Evolutionary conservation across 192 early-diverging fungal genomes (phyloP).

Genomic region (Geranomyces michiganensis): DNA sequence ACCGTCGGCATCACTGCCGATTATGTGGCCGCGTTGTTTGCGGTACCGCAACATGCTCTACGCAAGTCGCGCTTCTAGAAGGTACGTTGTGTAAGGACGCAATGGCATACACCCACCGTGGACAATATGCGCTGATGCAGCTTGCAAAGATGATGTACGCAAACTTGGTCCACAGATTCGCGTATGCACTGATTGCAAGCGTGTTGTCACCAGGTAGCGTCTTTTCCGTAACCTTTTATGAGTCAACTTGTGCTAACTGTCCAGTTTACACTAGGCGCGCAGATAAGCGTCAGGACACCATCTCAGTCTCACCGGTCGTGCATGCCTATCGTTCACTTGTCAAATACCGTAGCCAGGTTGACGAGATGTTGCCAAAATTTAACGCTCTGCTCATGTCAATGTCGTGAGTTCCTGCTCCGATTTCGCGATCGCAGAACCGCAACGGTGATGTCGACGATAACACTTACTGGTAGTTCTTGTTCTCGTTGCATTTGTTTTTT

Average conservation of each 20-base stretch:
- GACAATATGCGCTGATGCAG: neutral
- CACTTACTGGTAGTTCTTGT: neutral
- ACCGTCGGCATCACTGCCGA: conserved; percentile 58
- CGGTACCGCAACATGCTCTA: conserved; percentile 33
- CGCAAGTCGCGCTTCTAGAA: neutral
- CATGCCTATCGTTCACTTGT: conserved; percentile 22
- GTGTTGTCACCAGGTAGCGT: conserved; percentile 40
- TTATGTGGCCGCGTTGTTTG: conserved; percentile 57
- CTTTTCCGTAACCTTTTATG: neutral
- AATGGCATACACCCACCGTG: too few species aligned
- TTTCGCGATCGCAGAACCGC: too few species aligned
- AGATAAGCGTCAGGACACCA: conserved; percentile 2
- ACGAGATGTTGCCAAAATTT: conserved; percentile 49
- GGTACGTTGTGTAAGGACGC: neutral
- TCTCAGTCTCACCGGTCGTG: neutral
- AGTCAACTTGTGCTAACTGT: neutral
- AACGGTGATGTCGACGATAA: too few species aligned
- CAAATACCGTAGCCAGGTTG: conserved; percentile 35
- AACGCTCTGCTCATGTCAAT: conserved; percentile 45
- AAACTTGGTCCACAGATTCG: conserved; percentile 21
- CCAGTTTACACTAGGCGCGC: conserved; percentile 2
- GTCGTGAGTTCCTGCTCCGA: conserved; percentile 17
- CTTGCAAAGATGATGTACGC: neutral
- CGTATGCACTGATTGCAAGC: conserved; percentile 43
- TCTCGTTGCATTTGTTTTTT: neutral